These are phyloP conservation scores for Penicillium malachiteum DNA, from an alignment of 495 filamentous ascomycete genomes.

Conservation along the genomic window DNA sequence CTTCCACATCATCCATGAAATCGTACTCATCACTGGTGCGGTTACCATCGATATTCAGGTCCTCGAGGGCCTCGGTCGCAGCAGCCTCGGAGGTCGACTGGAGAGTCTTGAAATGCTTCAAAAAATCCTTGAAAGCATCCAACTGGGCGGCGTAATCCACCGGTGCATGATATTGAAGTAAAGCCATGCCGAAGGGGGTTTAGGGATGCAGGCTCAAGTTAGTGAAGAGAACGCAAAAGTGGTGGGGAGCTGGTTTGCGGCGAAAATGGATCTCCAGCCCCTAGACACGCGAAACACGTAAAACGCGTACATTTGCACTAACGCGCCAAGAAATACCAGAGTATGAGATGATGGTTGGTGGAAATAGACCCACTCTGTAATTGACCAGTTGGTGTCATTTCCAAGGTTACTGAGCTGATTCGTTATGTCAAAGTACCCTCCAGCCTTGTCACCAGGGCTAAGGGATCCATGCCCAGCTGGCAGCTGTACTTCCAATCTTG, in stretches of 20 bases:
- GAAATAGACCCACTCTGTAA: neutral
- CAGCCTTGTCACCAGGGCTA: too few relatives aligned
- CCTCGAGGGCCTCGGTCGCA: slow-evolving; percentile 71
- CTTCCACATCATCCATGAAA: slow-evolving; percentile 85
- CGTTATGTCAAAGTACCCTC: too few relatives aligned
- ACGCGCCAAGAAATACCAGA: slow-evolving; percentile 11
- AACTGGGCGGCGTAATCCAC: slow-evolving; percentile 88
- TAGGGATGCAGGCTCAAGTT: neutral
- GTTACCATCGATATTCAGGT: slow-evolving; percentile 84
- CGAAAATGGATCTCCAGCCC: slow-evolving; percentile 2
- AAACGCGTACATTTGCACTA: slow-evolving; percentile 5
- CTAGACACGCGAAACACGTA: slow-evolving; percentile 7
- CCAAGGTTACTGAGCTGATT: neutral
- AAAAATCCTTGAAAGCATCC: slow-evolving; percentile 84
- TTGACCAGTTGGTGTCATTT: neutral
- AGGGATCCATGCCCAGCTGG: too few relatives aligned
- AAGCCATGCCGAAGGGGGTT: slow-evolving; percentile 62
- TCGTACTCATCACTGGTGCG: slow-evolving; percentile 91
- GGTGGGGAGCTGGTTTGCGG: slow-evolving; percentile 22
- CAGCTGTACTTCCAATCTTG: too few relatives aligned
- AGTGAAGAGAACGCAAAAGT: slow-evolving; percentile 20
- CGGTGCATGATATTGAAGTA: slow-evolving; percentile 67
- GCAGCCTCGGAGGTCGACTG: slow-evolving; percentile 67
- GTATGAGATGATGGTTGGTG: neutral
- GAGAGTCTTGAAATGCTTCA: slow-evolving; percentile 81